A percentile compares a stretch with the other conserved stretches of the same genome.
Evolutionary conservation across 129 eudicot genomes (phyloP).

Genomic region (Artemisia argyi): DNA sequence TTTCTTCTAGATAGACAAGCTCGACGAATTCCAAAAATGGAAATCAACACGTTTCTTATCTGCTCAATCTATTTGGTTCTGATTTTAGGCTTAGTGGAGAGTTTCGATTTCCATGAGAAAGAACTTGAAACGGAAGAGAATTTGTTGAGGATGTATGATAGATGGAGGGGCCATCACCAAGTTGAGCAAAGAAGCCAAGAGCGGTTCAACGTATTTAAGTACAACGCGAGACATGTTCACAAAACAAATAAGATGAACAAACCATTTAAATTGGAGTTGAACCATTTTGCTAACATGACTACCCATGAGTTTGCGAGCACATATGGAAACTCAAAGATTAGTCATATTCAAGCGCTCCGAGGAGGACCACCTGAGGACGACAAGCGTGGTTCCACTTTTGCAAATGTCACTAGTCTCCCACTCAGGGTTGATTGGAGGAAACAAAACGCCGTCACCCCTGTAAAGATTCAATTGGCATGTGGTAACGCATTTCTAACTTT

Average conservation of each 20-base stretch:
- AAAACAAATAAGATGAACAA: constrained; percentile 57
- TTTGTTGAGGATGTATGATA: constrained; percentile 50
- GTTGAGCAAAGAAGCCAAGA: constrained; percentile 33
- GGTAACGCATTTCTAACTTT: constrained; percentile 28
- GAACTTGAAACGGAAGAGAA: constrained; percentile 60
- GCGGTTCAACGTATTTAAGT: constrained; percentile 62
- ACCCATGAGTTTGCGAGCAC: constrained; percentile 49
- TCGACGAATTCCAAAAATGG: constrained; percentile 3
- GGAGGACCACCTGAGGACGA: constrained; percentile 31
- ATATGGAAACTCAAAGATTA: constrained; percentile 49
- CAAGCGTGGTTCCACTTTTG: constrained; percentile 25
- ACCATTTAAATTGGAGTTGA: constrained; percentile 61
- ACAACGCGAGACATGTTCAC: constrained; percentile 51
- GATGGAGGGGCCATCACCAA: constrained; percentile 71
- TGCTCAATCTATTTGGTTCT: constrained; percentile 36
- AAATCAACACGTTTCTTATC: constrained; percentile 27
- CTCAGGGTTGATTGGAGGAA: constrained; percentile 57
- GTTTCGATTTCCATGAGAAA: constrained; percentile 55
- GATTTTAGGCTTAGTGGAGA: constrained; percentile 27
- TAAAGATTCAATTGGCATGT: constrained; percentile 58
- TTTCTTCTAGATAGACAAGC: too few relatives aligned
- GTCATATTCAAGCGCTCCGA: constrained; percentile 21
- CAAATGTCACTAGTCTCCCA: constrained; percentile 35
- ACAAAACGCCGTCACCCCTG: constrained; percentile 41
- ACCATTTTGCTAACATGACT: constrained; percentile 66